Evolutionary conservation across 495 filamentous ascomycete species (phyloP), one percentile per base, ranked within the genome.

Genomic region (Neurospora intermedia): DNA sequence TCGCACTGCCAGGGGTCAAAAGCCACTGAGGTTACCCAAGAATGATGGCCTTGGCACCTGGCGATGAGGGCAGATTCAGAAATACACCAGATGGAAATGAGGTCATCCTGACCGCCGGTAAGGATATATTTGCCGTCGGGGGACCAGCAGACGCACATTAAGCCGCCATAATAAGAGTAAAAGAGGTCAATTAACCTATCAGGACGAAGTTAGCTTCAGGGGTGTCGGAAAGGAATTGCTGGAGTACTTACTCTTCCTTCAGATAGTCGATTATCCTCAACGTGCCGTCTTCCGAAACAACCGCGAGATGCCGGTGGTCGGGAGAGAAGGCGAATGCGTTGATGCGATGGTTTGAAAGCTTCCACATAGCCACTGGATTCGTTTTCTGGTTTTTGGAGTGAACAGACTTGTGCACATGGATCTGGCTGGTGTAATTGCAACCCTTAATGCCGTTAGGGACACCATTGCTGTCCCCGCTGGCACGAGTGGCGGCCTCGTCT

Each of bases 1-100:
- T 98, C 96, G 80, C 96, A 98, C 70, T 94, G 88, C 96, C 96
- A 98, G 0, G 93, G 93, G 79, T 99, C 96, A 77, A 98, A 99
- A 4, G 92, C 92, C 16, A 98, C 93, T 35, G 91, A 89, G 2
- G 93, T 94, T 1, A 99, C 94, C 95, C 94, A 99, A 43, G 92
- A 96, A 73, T 95, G 91, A 81, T 99, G 96, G 9, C 96, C 84
- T 70, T 96, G 93, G 79, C 96, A 97, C 48, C 96, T 88, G 35
- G 96, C 96, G 70, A 99, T 89, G 75, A 99, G 93, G 62, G 89
- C 86, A 40, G 88, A 88, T 78, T 98, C 96, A 39, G 89, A 88
- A 40, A 97, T 85, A 23, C 89, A 93, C 96, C 96, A 99, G 76
- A 99, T 97, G 0, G 91, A 93, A 9, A 98, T 91, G 2, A 98